A percentile compares a stretch with the other conserved stretches of the same genome.
phyloP scores from a whole-genome alignment of 257 asterid species.

The Prunella vulgaris region DNA sequence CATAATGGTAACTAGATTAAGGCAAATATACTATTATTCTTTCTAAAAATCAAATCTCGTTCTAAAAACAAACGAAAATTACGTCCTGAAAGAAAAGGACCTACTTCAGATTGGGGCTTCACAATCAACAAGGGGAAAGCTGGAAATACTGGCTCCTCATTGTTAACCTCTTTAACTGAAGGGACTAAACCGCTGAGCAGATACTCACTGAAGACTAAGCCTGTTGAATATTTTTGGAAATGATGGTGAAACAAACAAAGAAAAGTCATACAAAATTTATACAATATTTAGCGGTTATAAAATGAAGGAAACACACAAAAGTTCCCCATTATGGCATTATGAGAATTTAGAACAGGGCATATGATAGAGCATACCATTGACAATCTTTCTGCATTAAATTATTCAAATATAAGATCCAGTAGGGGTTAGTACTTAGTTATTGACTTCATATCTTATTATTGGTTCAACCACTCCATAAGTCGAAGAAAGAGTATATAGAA shows the following conservation, averaged over 20 bases:
- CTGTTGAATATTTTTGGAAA: conserved; percentile 35
- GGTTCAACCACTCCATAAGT: conserved; percentile 1
- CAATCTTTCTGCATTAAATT: background rate
- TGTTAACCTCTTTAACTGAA: conserved; percentile 88
- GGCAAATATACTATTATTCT: background rate
- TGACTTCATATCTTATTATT: background rate
- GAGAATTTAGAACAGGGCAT: background rate
- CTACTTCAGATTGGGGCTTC: conserved; percentile 61
- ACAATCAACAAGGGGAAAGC: conserved; percentile 55
- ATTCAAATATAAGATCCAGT: background rate
- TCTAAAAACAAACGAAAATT: conserved; percentile 3
- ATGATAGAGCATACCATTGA: background rate
- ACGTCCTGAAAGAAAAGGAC: conserved; percentile 25
- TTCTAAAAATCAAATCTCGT: conserved; percentile 16
- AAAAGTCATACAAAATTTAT: conserved; percentile 2
- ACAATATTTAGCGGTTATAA: background rate
- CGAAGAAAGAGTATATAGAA: background rate
- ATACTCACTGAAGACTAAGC: conserved; percentile 91
- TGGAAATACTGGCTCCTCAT: conserved; percentile 91
- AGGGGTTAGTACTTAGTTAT: background rate
- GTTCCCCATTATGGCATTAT: background rate
- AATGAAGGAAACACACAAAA: background rate
- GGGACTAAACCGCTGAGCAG: conserved; percentile 94
- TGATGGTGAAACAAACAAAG: conserved; percentile 1
- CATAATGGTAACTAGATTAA: background rate